A percentile compares a stretch with the other conserved stretches of the same genome.
Evolutionary conservation across 192 early-diverging fungal species (phyloP).

Genomic region (Linnemannia elongata): DNA sequence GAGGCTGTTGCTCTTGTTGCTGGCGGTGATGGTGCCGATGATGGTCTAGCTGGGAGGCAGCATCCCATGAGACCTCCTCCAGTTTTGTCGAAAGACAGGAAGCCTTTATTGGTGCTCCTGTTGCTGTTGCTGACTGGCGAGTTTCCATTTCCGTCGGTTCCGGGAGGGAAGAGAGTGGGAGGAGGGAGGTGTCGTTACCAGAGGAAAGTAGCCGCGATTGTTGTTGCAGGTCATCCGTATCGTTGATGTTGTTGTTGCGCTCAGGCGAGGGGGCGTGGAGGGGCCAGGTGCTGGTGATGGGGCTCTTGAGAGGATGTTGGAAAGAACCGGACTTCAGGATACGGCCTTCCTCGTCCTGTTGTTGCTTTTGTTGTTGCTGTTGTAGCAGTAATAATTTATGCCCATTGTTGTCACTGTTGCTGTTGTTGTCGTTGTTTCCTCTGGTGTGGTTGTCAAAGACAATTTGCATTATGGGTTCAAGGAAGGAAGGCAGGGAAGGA

Average conservation of each 20-base stretch:
- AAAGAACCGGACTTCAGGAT: slow-evolving; percentile 19
- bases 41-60: neutral
- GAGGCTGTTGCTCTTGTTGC: neutral
- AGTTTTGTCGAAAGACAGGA: neutral
- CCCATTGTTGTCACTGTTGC: neutral
- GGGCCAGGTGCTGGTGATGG: neutral
- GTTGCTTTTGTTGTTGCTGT: neutral
- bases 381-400: neutral
- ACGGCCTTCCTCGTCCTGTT: neutral
- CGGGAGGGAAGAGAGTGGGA: neutral
- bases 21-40: neutral
- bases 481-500: neutral
- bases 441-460: slow-evolving; percentile 11
- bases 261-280: neutral
- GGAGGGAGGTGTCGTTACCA: slow-evolving; percentile 18
- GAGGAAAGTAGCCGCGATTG: neutral
- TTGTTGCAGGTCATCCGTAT: neutral
- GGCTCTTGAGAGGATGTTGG: slow-evolving; percentile 16
- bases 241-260: neutral
- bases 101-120: neutral
- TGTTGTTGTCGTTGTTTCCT: neutral
- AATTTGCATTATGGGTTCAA: slow-evolving; percentile 23
- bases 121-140: neutral
- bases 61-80: slow-evolving; percentile 1
- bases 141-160: neutral